Evolutionary conservation across 2,329 filamentous ascomycete genomes (phyloP), one percentile per base, ranked within the genome.

Genomic region (Verticillium nonalfalfae): DNA sequence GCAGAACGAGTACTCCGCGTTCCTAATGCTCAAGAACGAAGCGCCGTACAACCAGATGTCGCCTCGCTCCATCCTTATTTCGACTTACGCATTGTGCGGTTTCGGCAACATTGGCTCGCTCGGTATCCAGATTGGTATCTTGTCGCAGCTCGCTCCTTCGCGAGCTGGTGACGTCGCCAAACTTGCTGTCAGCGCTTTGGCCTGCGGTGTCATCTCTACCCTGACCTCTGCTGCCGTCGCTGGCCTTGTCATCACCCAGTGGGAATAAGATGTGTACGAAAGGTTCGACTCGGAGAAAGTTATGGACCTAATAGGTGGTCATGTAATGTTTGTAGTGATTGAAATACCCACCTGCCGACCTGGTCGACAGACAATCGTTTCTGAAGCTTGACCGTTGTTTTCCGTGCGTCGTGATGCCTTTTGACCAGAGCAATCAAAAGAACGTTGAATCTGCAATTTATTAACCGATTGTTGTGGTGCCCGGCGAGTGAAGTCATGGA

Each of bases 81-180:
- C 89, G 56, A 96, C 91, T 58, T 96, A 96, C 71, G 90, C 90
- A 21, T 84, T 93, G 66, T 96, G 91, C 75, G 86, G 86, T 33
- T 92, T 92, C 72, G 93, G 91, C 65, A 96, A 96, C 78, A 89
- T 96, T 67, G 90, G 90, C 60, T 94, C 91, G 35, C 83, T 96
- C 57, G 92, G 92, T 72, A 94, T 92, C 61, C 92, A 96, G 76
- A 95, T 96, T 64, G 92, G 92, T 79, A 91, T 96, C 62, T 82
- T 96, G 59, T 85, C 89, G 4, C 91, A 96, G 76, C 85, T 96
- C 63, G 88, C 90, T 0, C 91, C 92, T 0, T 80, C 81, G 4
- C 85, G 91, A 55, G 83, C 85, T 40, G 90, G 88, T 62, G 90
- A 95, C 68, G 88, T 96, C 11, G 88, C 90, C 4, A 81, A 81